Percentiles rank a stretch among this genome's conserved stretches.
Evolutionary conservation across 2,329 filamentous ascomycete genomes (phyloP).

Genomic region (Ascochyta lentis): DNA sequence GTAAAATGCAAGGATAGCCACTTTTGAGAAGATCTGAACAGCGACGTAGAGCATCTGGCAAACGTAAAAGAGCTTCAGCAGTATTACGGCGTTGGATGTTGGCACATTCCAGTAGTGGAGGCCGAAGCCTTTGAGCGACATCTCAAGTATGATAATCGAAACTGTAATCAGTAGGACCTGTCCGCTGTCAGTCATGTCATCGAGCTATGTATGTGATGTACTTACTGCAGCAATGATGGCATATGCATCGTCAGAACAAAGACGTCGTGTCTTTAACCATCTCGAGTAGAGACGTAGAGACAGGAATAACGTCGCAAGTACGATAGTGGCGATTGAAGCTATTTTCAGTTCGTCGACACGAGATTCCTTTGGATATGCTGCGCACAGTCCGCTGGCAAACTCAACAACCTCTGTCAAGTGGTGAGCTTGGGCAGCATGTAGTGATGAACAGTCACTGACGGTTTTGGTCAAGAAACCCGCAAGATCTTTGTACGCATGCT

Average conservation of each 20-base stretch:
- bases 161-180: slow-evolving; percentile 19
- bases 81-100: slow-evolving; percentile 7
- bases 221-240: slow-evolving; percentile 23
- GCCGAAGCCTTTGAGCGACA: slow-evolving; percentile 25
- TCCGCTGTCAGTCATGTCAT: neutral
- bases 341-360: slow-evolving; percentile 17
- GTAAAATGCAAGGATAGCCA: slow-evolving; percentile 22
- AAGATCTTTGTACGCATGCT: slow-evolving; percentile 18
- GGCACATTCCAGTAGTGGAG: slow-evolving; percentile 24
- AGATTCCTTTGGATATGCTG: slow-evolving; percentile 19
- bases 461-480: slow-evolving; percentile 10
- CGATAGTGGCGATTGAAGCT: slow-evolving; percentile 18
- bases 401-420: slow-evolving; percentile 6
- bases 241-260: slow-evolving; percentile 22
- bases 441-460: neutral
- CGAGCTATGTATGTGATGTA: neutral
- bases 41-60: slow-evolving; percentile 24
- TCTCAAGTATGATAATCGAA: slow-evolving; percentile 21
- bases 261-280: slow-evolving; percentile 18
- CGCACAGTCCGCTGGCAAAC: slow-evolving; percentile 17
- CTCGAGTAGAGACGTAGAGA: slow-evolving; percentile 22
- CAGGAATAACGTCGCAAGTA: slow-evolving; percentile 12
- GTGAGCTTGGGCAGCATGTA: neutral
- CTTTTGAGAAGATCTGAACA: slow-evolving; percentile 23
- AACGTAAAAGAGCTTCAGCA: slow-evolving; percentile 25